Percentiles rank a stretch among this genome's conserved stretches.
Conservation (phyloP, 2,329 filamentous ascomycete species). For the Aschersonia sp. region DNA sequence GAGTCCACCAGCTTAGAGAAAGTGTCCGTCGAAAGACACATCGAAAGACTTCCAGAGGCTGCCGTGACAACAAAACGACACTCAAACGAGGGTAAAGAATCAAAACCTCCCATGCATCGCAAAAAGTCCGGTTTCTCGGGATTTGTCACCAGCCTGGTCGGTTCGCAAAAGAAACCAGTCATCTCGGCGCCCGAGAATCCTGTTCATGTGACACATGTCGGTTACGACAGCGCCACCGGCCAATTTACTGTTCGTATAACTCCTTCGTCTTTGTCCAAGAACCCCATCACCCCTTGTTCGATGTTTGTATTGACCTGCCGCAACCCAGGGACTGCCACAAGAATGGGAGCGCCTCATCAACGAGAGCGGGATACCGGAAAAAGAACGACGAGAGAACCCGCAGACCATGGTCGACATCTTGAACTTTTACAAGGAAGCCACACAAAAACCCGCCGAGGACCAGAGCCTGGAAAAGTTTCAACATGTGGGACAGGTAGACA, state of each 20-base stretch:
- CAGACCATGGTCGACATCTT: slow-evolving; percentile 93
- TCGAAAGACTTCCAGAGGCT: slow-evolving; percentile 23
- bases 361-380: slow-evolving; percentile 90
- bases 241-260: slow-evolving; percentile 65
- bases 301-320: no score
- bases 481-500: slow-evolving; percentile 52
- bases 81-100: slow-evolving; percentile 61
- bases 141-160: slow-evolving; percentile 71
- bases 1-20: slow-evolving; percentile 23
- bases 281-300: neutral
- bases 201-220: slow-evolving; percentile 94
- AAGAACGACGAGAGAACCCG: slow-evolving; percentile 88
- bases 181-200: slow-evolving; percentile 98
- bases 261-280: neutral
- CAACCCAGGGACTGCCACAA: slow-evolving; percentile 70
- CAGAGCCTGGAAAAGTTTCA: slow-evolving; percentile 94
- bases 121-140: slow-evolving; percentile 85
- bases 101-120: slow-evolving; percentile 45
- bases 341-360: slow-evolving; percentile 96
- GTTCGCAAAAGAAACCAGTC: slow-evolving; percentile 76
- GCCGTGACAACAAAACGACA: slow-evolving; percentile 49
- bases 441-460: slow-evolving; percentile 65
- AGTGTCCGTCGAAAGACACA: slow-evolving; percentile 16
- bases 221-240: slow-evolving; percentile 89
- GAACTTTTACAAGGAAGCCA: slow-evolving; percentile 92